Percentiles rank a stretch among this genome's conserved stretches.
Conservation (phyloP, 768 basidiomycete species). For the Trametes meyenii region DNA sequence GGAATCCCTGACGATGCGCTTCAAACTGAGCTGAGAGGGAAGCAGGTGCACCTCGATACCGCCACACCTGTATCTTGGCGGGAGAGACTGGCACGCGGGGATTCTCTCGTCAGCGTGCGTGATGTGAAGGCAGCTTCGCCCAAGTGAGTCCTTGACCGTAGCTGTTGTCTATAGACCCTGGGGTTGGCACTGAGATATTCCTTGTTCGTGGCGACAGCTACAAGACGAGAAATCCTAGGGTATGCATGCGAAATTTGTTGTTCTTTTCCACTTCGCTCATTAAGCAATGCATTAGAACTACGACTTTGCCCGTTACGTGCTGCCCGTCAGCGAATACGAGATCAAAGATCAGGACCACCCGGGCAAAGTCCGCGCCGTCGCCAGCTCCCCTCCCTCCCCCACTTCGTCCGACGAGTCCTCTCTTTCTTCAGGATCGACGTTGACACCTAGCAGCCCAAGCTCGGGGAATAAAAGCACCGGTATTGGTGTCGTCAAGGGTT, state of each 20-base stretch:
- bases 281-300: slow-evolving; percentile 9
- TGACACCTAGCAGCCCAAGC: background rate
- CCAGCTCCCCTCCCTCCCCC: background rate
- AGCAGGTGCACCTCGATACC: too few species aligned
- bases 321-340: slow-evolving; percentile 19
- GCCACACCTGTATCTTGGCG: background rate
- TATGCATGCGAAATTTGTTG: background rate
- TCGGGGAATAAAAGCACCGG: background rate
- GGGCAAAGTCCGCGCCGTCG: background rate
- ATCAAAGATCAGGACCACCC: slow-evolving; percentile 24
- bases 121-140: background rate
- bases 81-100: background rate
- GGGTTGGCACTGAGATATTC: background rate
- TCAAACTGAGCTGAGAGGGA: too few species aligned
- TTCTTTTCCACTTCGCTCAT: background rate
- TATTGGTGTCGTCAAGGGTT: too few species aligned
- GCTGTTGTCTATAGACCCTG: background rate
- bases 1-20: too few species aligned
- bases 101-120: background rate
- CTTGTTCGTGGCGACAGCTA: background rate
- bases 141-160: background rate
- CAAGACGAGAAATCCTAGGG: slow-evolving; percentile 5
- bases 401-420: background rate
- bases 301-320: slow-evolving; percentile 26
- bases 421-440: background rate